Percentiles rank a stretch among this genome's conserved stretches.
Conservation (phyloP, 371 early-diverging fungal genomes). For the Haplosporangium sp. region DNA sequence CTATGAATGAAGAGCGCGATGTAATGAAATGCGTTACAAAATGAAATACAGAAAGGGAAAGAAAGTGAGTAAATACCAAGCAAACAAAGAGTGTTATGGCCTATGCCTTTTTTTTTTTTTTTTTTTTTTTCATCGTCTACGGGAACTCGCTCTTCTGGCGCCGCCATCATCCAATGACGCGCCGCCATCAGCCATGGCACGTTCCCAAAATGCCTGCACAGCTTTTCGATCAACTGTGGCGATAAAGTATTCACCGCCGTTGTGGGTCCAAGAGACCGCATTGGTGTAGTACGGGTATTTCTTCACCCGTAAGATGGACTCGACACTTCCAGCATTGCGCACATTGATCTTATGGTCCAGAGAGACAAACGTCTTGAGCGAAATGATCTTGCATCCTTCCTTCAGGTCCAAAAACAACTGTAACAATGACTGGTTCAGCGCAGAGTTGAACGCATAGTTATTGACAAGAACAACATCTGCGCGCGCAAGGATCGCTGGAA, state of each 20-base stretch:
- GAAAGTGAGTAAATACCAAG: neutral
- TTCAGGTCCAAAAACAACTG: constrained; percentile 91
- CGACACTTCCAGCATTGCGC: constrained; percentile 83
- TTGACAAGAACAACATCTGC: constrained; percentile 95
- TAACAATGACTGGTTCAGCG: constrained; percentile 84
- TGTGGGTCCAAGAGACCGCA: constrained; percentile 93
- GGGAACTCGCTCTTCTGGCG: constrained; percentile 26
- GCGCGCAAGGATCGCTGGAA: constrained; percentile 73
- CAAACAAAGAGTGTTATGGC: too few relatives aligned
- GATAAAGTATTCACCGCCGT: constrained; percentile 87
- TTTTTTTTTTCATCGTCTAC: constrained; percentile 32
- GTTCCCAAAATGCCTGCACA: constrained; percentile 69
- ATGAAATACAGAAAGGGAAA: neutral
- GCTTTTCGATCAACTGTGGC: constrained; percentile 84
- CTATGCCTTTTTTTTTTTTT: too few relatives aligned
- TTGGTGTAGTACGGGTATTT: constrained; percentile 83
- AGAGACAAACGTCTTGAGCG: constrained; percentile 82
- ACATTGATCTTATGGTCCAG: constrained; percentile 81
- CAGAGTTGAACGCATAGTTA: constrained; percentile 92
- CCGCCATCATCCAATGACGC: constrained; percentile 26
- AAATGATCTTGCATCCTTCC: constrained; percentile 89
- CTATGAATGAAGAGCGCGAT: neutral
- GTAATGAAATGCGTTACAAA: neutral
- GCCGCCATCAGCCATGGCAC: constrained; percentile 30
- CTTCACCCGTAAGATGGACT: constrained; percentile 84